Evolutionary conservation across 192 early-diverging fungal species (phyloP).

Genomic region (Lunasporangiospora selenospora): DNA sequence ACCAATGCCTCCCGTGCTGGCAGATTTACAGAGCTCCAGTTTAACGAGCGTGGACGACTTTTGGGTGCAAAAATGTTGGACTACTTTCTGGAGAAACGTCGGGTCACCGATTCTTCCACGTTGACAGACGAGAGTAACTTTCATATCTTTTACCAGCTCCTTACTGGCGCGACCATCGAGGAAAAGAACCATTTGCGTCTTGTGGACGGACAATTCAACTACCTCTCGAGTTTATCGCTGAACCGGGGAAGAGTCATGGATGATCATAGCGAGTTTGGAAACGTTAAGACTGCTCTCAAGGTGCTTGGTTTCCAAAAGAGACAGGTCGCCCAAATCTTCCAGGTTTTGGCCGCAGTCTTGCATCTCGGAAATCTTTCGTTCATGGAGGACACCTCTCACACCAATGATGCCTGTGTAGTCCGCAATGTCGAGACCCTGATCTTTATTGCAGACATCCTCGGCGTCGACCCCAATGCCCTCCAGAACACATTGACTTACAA

Average conservation of each 20-base stretch:
- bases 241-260: constrained; percentile 63
- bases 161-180: constrained; percentile 81
- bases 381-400: constrained; percentile 64
- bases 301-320: constrained; percentile 83
- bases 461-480: constrained; percentile 73
- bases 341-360: constrained; percentile 84
- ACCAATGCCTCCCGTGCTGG: constrained; percentile 88
- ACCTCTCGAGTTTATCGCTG: constrained; percentile 59
- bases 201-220: constrained; percentile 65
- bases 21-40: constrained; percentile 89
- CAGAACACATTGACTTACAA: constrained; percentile 82
- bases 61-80: constrained; percentile 88
- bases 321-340: constrained; percentile 85
- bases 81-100: constrained; percentile 87
- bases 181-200: constrained; percentile 81
- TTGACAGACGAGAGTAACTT: constrained; percentile 82
- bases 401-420: constrained; percentile 78
- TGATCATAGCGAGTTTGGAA: constrained; percentile 66
- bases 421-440: constrained; percentile 77
- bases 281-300: constrained; percentile 84
- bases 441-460: constrained; percentile 84
- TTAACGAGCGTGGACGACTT: constrained; percentile 89
- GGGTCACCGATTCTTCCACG: constrained; percentile 64
- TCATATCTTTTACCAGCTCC: constrained; percentile 95
- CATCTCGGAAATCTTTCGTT: constrained; percentile 91